These are phyloP conservation scores for Dactylellina sp. DNA, from an alignment of 2,329 filamentous ascomycete species.

Conservation along the genomic window DNA sequence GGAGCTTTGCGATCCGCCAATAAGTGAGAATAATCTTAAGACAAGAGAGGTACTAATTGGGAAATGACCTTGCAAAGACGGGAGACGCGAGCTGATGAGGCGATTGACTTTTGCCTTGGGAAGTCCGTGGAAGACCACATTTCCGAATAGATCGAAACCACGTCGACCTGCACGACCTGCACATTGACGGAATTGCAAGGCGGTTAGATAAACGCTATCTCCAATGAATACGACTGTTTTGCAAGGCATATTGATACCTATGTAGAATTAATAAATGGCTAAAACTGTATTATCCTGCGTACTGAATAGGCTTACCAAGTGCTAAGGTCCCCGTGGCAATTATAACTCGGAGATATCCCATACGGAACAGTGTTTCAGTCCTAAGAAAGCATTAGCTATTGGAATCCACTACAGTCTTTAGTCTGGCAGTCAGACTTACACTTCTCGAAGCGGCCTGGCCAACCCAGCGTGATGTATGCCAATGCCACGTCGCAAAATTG, in stretches of 20 bases:
- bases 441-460: slow-evolving; percentile 75
- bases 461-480: slow-evolving; percentile 84
- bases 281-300: background rate
- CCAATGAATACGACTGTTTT: slow-evolving; percentile 82
- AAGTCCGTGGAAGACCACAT: slow-evolving; percentile 81
- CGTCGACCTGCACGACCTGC: slow-evolving; percentile 82
- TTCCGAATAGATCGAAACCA: slow-evolving; percentile 83
- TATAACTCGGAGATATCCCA: slow-evolving; percentile 76
- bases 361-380: slow-evolving; percentile 80
- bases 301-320: slow-evolving; percentile 12
- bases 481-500: slow-evolving; percentile 74
- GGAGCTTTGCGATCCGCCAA: slow-evolving; percentile 75
- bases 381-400: slow-evolving; percentile 61
- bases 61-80: slow-evolving; percentile 81
- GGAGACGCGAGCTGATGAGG: slow-evolving; percentile 78
- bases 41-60: slow-evolving; percentile 80
- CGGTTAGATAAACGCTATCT: slow-evolving; percentile 78
- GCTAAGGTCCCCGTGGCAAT: slow-evolving; percentile 73
- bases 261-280: slow-evolving; percentile 62
- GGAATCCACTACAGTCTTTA: no score
- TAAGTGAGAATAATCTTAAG: slow-evolving; percentile 74
- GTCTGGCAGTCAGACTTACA: slow-evolving; percentile 64
- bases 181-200: slow-evolving; percentile 80
- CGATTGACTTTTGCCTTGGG: slow-evolving; percentile 72
- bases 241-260: slow-evolving; percentile 84